phyloP scores from a whole-genome alignment of 257 asterid genomes.

The Verbena officinalis region DNA sequence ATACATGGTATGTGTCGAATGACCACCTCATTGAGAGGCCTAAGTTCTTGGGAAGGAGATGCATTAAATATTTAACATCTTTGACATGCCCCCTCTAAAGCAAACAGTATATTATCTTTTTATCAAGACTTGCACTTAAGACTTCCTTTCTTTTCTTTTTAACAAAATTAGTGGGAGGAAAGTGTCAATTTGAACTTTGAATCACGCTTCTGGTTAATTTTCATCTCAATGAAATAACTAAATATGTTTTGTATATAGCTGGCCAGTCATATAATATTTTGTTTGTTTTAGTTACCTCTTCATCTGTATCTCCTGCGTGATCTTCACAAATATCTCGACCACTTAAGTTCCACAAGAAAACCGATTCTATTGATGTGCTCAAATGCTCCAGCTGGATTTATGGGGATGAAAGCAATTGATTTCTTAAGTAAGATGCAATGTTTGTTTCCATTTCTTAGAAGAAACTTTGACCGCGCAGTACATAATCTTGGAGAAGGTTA shows the following conservation, averaged over 20 bases:
- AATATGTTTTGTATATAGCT: slow-evolving; percentile 11
- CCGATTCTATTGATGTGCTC: slow-evolving; percentile 42
- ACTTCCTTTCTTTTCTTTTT: too few species aligned
- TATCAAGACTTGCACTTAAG: too few species aligned
- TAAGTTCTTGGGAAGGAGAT: too few species aligned
- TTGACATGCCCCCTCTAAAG: too few species aligned
- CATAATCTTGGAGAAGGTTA: slow-evolving; percentile 62
- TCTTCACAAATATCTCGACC: slow-evolving; percentile 73
- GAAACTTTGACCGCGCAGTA: slow-evolving; percentile 60
- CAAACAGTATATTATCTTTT: too few species aligned
- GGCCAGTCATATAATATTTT: slow-evolving; percentile 21
- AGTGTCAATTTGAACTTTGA: slow-evolving; percentile 21
- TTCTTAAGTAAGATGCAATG: slow-evolving; percentile 54
- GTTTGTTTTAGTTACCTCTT: slow-evolving; percentile 66
- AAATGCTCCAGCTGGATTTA: slow-evolving; percentile 43
- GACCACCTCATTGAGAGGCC: too few species aligned
- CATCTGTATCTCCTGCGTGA: slow-evolving; percentile 77
- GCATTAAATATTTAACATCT: too few species aligned
- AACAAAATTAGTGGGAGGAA: background rate
- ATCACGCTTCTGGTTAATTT: slow-evolving; percentile 22
- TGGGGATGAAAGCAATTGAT: slow-evolving; percentile 44
- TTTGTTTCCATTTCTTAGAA: slow-evolving; percentile 63
- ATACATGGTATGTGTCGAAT: too few species aligned
- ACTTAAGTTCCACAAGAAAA: slow-evolving; percentile 53
- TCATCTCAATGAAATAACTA: slow-evolving; percentile 2